A percentile compares a stretch with the other conserved stretches of the same genome.
Evolutionary conservation across 148 eudicot genomes (phyloP).

Genomic region (Drosera capensis): DNA sequence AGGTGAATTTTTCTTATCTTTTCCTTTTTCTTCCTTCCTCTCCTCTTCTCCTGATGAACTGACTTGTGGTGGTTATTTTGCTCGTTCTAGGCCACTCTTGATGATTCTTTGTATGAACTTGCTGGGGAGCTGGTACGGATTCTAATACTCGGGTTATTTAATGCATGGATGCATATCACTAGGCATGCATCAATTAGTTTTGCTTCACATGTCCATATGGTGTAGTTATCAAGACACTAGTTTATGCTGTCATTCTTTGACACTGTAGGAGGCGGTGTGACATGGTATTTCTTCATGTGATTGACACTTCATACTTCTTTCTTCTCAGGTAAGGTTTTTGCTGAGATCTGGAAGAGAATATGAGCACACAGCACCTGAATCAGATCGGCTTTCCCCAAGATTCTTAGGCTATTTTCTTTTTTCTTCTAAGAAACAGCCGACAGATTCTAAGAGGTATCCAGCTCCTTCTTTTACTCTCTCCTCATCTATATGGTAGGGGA

Average conservation of each 20-base stretch:
- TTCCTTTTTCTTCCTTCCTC: conserved; percentile 1
- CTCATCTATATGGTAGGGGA: too few relatives aligned
- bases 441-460: conserved; percentile 55
- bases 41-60: neutral
- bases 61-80: conserved; percentile 11
- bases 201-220: too few relatives aligned
- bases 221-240: too few relatives aligned
- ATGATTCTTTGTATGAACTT: conserved; percentile 90
- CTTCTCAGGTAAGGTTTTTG: conserved; percentile 76
- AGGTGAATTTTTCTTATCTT: conserved; percentile 34
- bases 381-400: conserved; percentile 62
- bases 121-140: conserved; percentile 91
- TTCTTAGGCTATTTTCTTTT: conserved; percentile 61
- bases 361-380: conserved; percentile 46
- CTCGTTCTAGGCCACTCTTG: conserved; percentile 67
- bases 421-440: conserved; percentile 57
- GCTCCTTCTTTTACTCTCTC: neutral
- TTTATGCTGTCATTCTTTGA: neutral
- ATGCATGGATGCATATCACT: too few relatives aligned
- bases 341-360: conserved; percentile 92
- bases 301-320: too few relatives aligned
- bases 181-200: too few relatives aligned
- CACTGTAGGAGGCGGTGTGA: too few relatives aligned
- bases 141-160: too few relatives aligned
- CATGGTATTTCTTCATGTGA: too few relatives aligned